Base-by-base conservation (phyloP, 1,139 yeast species). In the Candida labiduridarum region DNA sequence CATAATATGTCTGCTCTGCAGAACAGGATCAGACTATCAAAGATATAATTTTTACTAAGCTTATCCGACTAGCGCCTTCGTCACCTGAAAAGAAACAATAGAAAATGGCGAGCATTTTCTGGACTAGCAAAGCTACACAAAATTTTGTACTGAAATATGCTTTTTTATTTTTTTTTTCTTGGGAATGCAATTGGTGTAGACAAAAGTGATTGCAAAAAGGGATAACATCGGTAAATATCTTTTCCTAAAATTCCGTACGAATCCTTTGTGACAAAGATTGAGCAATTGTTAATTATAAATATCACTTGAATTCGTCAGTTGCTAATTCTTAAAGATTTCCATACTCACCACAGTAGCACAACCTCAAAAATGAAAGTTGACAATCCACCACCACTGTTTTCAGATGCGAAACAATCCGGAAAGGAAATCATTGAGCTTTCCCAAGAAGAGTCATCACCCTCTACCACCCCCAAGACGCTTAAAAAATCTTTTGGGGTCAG, bases 401-500 rank as follows among this genome's bases (percentile, higher is more conserved):
- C 35, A 7, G 11, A 14, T 5, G 15, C 9, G 11, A 33, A 33
- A 14, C 9, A 33, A 12, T 12, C n/a, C 3, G 35, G 11, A 12
- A 33, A 33, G 14, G 35, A 9, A n/a, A 33, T 9, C 14, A 4
- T 12, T 1, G 35, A 33, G 8, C 15, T 33, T 33, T 5, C 14
- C 1, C 14, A 33, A 12, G 16, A 33, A 33, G 35, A 33, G 1
- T 33, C 35, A n/a, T n/a, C 7, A n/a, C 16, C 35, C 3, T 9
- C 35, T 8, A 4, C 35, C 35, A 12, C 35, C 16, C 35, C 35
- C 7, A 9, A n/a, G 5, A 6, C 35, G 8, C n/a, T 11, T 9
- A 40, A 14, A 44, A 65, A 62, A 51, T 72, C 76, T 7, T 60
- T 68, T 45, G 79, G 78, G 27, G 61, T 78, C 39, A 65, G 72